These are phyloP conservation scores for Neonectria coccinea DNA, from an alignment of 2,329 filamentous ascomycete species.

Conservation along the genomic window DNA sequence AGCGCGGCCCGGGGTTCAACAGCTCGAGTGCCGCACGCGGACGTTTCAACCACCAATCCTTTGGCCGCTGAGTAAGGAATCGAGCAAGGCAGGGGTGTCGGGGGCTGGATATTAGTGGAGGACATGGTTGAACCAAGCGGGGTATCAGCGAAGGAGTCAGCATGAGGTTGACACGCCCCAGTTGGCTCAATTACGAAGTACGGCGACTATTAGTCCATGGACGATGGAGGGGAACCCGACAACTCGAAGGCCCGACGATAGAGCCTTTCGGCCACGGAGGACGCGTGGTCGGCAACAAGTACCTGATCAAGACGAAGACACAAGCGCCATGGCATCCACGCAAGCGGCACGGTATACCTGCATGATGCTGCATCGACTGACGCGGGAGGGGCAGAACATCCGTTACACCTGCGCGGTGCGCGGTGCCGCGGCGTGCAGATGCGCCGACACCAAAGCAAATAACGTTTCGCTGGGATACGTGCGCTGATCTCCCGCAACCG, in stretches of 20 bases:
- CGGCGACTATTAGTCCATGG: slow-evolving; percentile 28
- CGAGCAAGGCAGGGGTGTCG: slow-evolving; percentile 33
- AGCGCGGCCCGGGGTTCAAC: slow-evolving; percentile 3
- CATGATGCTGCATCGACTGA: slow-evolving; percentile 27
- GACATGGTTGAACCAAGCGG: slow-evolving; percentile 37
- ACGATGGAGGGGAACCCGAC: slow-evolving; percentile 19
- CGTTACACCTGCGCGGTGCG: slow-evolving; percentile 34
- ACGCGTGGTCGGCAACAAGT: slow-evolving; percentile 10
- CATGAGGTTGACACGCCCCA: slow-evolving; percentile 19
- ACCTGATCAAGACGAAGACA: neutral
- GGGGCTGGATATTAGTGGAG: slow-evolving; percentile 33
- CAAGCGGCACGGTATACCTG: slow-evolving; percentile 24
- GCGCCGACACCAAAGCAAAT: slow-evolving; percentile 38
- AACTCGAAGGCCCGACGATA: slow-evolving; percentile 1
- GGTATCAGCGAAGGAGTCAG: slow-evolving; percentile 32
- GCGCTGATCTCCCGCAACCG: slow-evolving; percentile 42
- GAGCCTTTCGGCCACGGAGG: slow-evolving; percentile 11
- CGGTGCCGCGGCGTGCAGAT: slow-evolving; percentile 39
- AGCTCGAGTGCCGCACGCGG: slow-evolving; percentile 14
- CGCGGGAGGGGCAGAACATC: slow-evolving; percentile 32
- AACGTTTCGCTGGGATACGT: slow-evolving; percentile 30
- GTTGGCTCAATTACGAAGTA: slow-evolving; percentile 25
- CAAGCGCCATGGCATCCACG: slow-evolving; percentile 18
- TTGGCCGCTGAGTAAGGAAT: slow-evolving; percentile 33
- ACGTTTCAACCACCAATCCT: slow-evolving; percentile 19